Base-by-base conservation (phyloP, 208 protist species). In the Leptomonas seymouri region DNA sequence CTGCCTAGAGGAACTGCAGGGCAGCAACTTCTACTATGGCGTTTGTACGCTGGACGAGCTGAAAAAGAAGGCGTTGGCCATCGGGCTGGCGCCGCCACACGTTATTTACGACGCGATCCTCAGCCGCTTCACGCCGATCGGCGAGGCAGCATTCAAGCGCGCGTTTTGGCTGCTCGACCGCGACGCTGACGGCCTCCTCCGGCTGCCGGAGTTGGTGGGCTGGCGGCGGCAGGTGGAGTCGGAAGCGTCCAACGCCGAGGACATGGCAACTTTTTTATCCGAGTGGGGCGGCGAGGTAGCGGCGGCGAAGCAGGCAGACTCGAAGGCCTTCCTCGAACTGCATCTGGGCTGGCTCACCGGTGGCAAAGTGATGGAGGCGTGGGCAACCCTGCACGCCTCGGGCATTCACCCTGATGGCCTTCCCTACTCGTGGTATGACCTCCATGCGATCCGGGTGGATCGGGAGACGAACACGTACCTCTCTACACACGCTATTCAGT, bases 111-210 rank as follows among this genome's bases (percentile, higher is more conserved):
- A 97, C 75, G 48, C 36, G 1, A 65, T 73, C 20, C 46, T 82
- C 18, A 59, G 64, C 30, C 77, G 67, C 30, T 67, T 93, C 39
- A 97, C 92, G 5, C 42, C 59, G 4, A 74, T 81, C 0, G 92
- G 92, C 8, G 75, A 84, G 51, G 66, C 80, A n/a, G 81, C 79
- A 0, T 63, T 90, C 15, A 63, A 82, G 23, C 81, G 92, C 15
- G 86, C 88, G 16, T 95, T 97, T 74, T 97, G 92, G 90, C 76
- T 93, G 36, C 65, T 93, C 7, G 89, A 95, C 74, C 85, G 82
- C 51, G 87, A 97, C 82, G 54, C 71, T 25, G 88, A 93, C 59
- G 89, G 81, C 0, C 27, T 85, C 15, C 74, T 97, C 31, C 75
- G 79, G 28, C 27, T 76, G 31, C 81, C 86, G 18, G 93, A 95